phyloP scores from a whole-genome alignment of 2,329 filamentous ascomycete genomes.

The Daldinia sp. region DNA sequence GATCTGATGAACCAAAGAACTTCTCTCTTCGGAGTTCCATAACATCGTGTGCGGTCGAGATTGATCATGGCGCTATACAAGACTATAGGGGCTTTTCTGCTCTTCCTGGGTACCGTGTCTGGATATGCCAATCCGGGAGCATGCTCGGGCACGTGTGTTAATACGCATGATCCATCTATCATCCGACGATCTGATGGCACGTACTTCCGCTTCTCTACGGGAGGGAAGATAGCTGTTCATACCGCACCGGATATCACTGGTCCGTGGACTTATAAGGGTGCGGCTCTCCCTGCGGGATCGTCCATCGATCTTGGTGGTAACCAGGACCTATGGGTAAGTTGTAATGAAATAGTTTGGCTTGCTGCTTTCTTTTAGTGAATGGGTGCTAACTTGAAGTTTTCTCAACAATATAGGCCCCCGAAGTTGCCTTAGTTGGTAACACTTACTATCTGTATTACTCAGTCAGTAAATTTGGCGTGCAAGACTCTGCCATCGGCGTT shows the following conservation, averaged over 20 bases:
- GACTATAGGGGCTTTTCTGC: constrained; percentile 41
- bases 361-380: no score
- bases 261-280: constrained; percentile 57
- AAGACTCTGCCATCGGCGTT: constrained; percentile 71
- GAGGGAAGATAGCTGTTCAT: constrained; percentile 55
- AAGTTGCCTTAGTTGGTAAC: constrained; percentile 67
- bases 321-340: constrained; percentile 56
- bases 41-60: background rate
- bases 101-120: constrained; percentile 40
- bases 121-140: constrained; percentile 54
- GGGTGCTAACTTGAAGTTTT: no score
- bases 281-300: constrained; percentile 54
- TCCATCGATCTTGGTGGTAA: constrained; percentile 53
- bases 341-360: no score
- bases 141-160: constrained; percentile 56
- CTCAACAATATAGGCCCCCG: constrained; percentile 61
- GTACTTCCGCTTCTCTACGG: constrained; percentile 59
- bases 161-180: constrained; percentile 57
- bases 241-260: constrained; percentile 55
- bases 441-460: constrained; percentile 76
- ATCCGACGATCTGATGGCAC: constrained; percentile 57
- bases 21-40: constrained; percentile 6
- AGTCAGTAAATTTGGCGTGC: constrained; percentile 71
- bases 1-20: background rate
- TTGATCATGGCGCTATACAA: constrained; percentile 17